A percentile compares a stretch with the other conserved stretches of the same genome.
phyloP scores from a whole-genome alignment of 176 grass and related monocot species.

The Rhynchospora breviuscula region DNA sequence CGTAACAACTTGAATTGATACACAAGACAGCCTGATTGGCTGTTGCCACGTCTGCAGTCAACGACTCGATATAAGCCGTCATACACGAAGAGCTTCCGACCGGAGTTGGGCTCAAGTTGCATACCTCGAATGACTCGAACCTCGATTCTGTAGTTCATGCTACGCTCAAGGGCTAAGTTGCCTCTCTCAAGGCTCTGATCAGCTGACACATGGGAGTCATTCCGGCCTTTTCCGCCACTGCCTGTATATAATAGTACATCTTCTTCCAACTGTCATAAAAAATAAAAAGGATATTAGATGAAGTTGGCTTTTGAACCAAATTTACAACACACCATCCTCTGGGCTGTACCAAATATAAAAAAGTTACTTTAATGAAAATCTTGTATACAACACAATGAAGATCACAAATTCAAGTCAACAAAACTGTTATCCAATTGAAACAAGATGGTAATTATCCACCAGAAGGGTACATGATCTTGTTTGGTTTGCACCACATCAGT shows the following conservation, averaged over 20 bases:
- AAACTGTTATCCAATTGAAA: background rate
- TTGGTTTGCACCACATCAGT: background rate
- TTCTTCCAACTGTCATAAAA: slow-evolving; percentile 4
- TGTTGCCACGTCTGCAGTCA: slow-evolving; percentile 27
- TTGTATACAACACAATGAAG: background rate
- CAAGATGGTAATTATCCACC: background rate
- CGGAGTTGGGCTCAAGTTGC: background rate
- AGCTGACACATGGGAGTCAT: background rate
- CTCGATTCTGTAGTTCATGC: slow-evolving; percentile 32
- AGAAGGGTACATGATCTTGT: background rate
- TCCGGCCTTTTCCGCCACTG: slow-evolving; percentile 27
- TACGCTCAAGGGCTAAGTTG: slow-evolving; percentile 35
- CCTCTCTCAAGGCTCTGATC: slow-evolving; percentile 31
- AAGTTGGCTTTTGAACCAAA: background rate
- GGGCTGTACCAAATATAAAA: background rate
- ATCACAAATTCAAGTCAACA: no score
- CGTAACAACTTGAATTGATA: slow-evolving; percentile 65
- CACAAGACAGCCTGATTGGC: slow-evolving; percentile 44
- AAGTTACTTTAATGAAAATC: background rate
- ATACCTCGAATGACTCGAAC: slow-evolving; percentile 34
- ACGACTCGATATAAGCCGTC: slow-evolving; percentile 39
- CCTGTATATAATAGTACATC: slow-evolving; percentile 37
- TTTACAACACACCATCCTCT: background rate
- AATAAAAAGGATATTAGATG: background rate
- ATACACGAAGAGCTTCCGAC: slow-evolving; percentile 32